These are phyloP conservation scores for Exophiala aquamarina DNA, from an alignment of 2,329 filamentous ascomycete species.

Conservation along the genomic window DNA sequence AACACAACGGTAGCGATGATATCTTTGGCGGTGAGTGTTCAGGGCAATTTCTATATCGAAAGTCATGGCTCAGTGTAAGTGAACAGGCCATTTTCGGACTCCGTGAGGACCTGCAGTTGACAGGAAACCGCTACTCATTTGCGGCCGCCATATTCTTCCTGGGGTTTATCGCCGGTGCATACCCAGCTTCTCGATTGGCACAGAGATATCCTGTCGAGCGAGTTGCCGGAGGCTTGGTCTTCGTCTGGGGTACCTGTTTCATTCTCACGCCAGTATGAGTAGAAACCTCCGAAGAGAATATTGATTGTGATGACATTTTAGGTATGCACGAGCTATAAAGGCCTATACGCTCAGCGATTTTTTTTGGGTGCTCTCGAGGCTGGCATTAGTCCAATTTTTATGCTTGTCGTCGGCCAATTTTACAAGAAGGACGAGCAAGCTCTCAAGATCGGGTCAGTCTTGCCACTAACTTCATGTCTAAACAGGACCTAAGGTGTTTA, in stretches of 20 bases:
- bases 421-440: conserved; percentile 67
- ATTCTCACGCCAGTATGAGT: conserved; percentile 69
- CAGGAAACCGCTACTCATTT: conserved; percentile 42
- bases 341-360: conserved; percentile 66
- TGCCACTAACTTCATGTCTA: not conserved
- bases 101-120: conserved; percentile 40
- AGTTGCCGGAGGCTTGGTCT: conserved; percentile 61
- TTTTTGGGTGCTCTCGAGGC: conserved; percentile 62
- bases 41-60: not conserved
- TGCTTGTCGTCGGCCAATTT: conserved; percentile 61
- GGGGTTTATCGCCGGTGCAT: conserved; percentile 71
- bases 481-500: conserved; percentile 44
- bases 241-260: conserved; percentile 67
- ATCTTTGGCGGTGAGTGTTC: not conserved
- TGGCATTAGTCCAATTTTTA: conserved; percentile 65
- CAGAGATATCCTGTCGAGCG: conserved; percentile 66
- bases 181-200: conserved; percentile 69
- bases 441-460: conserved; percentile 54
- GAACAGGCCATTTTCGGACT: conserved; percentile 43
- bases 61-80: not conserved
- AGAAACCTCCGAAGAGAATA: too few relatives aligned
- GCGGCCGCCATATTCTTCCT: conserved; percentile 59
- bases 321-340: conserved; percentile 61
- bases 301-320: too few relatives aligned
- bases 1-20: not conserved